Base-by-base conservation (phyloP, 2,329 filamentous ascomycete species). In the Metarhizium anisopliae region DNA sequence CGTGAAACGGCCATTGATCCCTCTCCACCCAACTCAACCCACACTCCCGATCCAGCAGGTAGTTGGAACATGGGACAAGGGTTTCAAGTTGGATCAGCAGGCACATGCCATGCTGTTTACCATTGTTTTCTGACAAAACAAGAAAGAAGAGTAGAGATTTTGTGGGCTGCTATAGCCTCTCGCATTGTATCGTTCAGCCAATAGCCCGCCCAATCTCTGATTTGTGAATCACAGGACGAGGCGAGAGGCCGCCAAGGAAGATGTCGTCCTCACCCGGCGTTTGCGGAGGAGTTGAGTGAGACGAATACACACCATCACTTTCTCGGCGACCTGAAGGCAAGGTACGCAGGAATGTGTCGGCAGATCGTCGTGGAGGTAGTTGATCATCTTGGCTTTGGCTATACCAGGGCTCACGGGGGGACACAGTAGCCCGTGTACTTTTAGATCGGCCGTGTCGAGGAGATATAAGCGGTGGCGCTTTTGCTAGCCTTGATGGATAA, bases 201-300 rank as follows among this genome's bases (percentile, higher is more conserved):
- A 82, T 76, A 3, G 79, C 79, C 32, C 76, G 72, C 6, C 80
- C 80, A 66, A 82, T 82, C 50, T 77, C 73, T 11, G 72, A 73
- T 55, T 72, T 68, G 55, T 71, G 72, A 52, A 79, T 67, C 32
- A 74, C 64, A 13, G 78, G 77, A 8, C 77, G 74, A 2, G 79
- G 77, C 20, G 79, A 78, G 5, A 81, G 65, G 2, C 75, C 78
- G 5, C 71, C 74, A 7, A 74, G 59, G 18, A 70, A 67, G 43
- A 70, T 62, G 8, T 80, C 77, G 4, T 82, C 75, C 6, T 76
- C 75, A 32, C 77, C 71, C 10, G 74, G 76, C 29, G 75, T 59
- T 58, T 73, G 69, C 3, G 73, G 74, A 47, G 75, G 74, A 16
- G 72, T 70, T 2, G 73, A 71, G 0, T 73, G 71, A 13, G 72